Evolutionary conservation across 495 filamentous ascomycete species (phyloP).

Genomic region (Neurospora africana): DNA sequence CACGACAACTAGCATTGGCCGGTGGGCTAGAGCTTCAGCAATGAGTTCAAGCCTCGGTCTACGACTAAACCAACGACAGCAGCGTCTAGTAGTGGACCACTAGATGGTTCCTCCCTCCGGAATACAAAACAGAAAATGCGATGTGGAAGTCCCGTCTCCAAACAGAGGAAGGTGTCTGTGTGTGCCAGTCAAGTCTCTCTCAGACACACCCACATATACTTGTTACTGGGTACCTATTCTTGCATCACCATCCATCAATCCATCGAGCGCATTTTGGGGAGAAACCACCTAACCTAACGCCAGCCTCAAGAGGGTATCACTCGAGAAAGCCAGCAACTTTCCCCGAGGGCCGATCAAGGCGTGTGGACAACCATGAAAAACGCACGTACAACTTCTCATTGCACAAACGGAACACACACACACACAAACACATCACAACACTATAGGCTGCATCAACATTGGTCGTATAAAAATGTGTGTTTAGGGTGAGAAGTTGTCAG

Average conservation of each 20-base stretch:
- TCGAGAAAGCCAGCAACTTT: neutral
- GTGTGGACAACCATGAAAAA: neutral
- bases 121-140: neutral
- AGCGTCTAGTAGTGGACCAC: neutral
- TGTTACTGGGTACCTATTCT: no score
- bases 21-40: neutral
- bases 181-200: neutral
- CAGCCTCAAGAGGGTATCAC: neutral
- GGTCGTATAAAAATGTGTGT: neutral
- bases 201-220: neutral
- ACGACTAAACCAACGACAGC: neutral
- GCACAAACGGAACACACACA: neutral
- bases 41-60: neutral
- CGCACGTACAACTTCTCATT: neutral
- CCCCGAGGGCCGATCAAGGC: neutral
- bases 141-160: neutral
- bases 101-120: neutral
- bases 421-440: neutral
- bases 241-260: neutral
- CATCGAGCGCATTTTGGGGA: neutral
- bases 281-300: neutral
- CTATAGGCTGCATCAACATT: neutral
- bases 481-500: neutral
- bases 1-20: neutral
- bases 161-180: neutral